Percentiles rank a stretch among this genome's conserved stretches.
These are phyloP conservation scores for Trichomonas gallinae DNA, from an alignment of 208 protist species.

Conservation along the genomic window DNA sequence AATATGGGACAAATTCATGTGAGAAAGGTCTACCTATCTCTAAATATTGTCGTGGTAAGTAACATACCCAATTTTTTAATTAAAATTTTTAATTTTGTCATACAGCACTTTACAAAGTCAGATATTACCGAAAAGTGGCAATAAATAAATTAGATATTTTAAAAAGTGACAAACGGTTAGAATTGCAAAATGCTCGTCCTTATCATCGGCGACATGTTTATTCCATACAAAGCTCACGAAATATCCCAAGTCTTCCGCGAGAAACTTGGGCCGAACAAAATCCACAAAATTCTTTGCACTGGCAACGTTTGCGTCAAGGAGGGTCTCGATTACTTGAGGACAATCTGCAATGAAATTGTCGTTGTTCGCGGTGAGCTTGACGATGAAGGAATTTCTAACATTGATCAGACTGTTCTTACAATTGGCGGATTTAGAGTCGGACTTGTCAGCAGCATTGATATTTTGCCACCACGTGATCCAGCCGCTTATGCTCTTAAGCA, in stretches of 20 bases:
- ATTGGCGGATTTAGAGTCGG: constrained; percentile 89
- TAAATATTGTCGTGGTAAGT: no score
- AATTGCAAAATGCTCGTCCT: constrained; percentile 53
- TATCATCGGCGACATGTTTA: constrained; percentile 92
- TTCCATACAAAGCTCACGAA: constrained; percentile 74
- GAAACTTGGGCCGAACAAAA: constrained; percentile 75
- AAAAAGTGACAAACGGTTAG: neutral
- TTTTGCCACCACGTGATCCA: constrained; percentile 22
- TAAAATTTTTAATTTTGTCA: no score
- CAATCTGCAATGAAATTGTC: constrained; percentile 75
- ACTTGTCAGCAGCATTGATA: constrained; percentile 82
- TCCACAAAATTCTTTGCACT: constrained; percentile 89
- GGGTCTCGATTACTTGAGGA: constrained; percentile 73
- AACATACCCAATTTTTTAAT: no score
- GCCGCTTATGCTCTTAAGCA: constrained; percentile 55
- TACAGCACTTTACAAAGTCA: no score
- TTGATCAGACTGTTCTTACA: constrained; percentile 68
- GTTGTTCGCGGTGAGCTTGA: constrained; percentile 85
- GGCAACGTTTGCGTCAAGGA: constrained; percentile 80
- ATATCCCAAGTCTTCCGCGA: constrained; percentile 80
- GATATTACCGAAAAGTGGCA: no score
- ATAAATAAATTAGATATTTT: no score
- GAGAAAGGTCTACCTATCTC: no score
- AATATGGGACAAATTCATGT: no score
- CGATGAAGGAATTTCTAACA: constrained; percentile 35